These are phyloP conservation scores for Hyphodiscus hymeniophilus DNA, from an alignment of 495 filamentous ascomycete species.

Conservation along the genomic window DNA sequence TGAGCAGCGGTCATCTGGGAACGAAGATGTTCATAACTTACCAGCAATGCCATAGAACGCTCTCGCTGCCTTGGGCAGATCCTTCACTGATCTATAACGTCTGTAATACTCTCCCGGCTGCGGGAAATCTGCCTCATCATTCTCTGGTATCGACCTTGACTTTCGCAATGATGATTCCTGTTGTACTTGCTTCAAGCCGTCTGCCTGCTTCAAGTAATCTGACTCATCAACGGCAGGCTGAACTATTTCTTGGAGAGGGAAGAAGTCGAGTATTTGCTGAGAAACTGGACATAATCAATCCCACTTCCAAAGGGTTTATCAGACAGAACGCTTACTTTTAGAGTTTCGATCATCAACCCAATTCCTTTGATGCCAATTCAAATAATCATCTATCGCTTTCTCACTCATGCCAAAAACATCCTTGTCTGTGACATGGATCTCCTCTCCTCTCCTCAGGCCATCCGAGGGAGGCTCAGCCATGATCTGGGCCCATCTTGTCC, in stretches of 20 bases:
- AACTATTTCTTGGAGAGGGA: constrained; percentile 28
- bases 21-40: constrained; percentile 7
- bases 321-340: too few species aligned
- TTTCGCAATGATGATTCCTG: constrained; percentile 11
- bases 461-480: constrained; percentile 34
- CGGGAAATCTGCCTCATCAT: constrained; percentile 19
- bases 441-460: constrained; percentile 24
- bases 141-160: constrained; percentile 15
- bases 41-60: constrained; percentile 49
- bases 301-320: too few species aligned
- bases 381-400: constrained; percentile 66
- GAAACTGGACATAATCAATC: constrained; percentile 12
- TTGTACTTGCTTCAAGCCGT: constrained; percentile 20
- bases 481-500: constrained; percentile 58
- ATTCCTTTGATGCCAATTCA: constrained; percentile 81
- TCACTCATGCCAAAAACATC: constrained; percentile 63
- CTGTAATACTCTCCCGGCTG: constrained; percentile 49
- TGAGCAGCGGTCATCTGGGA: background rate
- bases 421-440: constrained; percentile 45
- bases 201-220: constrained; percentile 6
- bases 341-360: constrained; percentile 48
- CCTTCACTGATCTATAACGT: constrained; percentile 46
- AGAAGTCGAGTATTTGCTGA: constrained; percentile 36
- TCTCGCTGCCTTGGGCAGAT: constrained; percentile 46
- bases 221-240: constrained; percentile 1